Conservation (phyloP, 2,329 filamentous ascomycete species). For the Exophiala calicioides region DNA sequence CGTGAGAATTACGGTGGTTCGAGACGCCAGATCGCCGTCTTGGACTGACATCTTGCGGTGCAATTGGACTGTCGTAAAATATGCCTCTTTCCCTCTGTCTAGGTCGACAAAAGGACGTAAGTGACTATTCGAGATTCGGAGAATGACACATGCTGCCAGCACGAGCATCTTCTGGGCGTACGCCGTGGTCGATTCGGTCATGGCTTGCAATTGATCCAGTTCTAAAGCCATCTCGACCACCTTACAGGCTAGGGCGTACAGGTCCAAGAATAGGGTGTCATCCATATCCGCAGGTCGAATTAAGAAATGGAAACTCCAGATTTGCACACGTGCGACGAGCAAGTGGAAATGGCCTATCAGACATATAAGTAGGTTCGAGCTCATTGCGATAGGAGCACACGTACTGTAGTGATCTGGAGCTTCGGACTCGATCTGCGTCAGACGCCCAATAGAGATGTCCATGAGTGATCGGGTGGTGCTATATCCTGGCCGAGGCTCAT, state of each 20-base stretch:
- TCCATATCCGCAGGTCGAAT: slow-evolving; percentile 1
- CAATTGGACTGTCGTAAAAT: slow-evolving; percentile 10
- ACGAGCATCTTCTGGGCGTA: slow-evolving; percentile 5
- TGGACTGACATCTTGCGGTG: slow-evolving; percentile 4
- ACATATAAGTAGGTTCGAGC: too few species aligned
- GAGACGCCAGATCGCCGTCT: slow-evolving; percentile 6
- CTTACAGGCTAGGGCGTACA: slow-evolving; percentile 10
- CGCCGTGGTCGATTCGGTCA: background rate
- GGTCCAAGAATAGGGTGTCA: background rate
- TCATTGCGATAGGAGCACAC: too few species aligned
- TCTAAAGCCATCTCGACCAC: slow-evolving; percentile 6
- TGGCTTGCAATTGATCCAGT: slow-evolving; percentile 4
- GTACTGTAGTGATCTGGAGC: slow-evolving; percentile 1
- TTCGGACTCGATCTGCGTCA: slow-evolving; percentile 5
- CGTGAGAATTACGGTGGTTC: slow-evolving; percentile 12
- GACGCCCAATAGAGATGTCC: background rate
- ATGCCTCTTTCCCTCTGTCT: slow-evolving; percentile 4
- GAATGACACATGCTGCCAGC: slow-evolving; percentile 6
- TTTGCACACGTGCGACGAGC: slow-evolving; percentile 3
- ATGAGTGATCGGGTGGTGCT: background rate
- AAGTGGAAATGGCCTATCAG: slow-evolving; percentile 7
- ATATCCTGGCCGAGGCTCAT: background rate
- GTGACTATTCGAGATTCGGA: slow-evolving; percentile 1
- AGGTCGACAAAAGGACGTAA: slow-evolving; percentile 1
- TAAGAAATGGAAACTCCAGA: slow-evolving; percentile 11